phyloP scores from a whole-genome alignment of 257 asterid genomes.

The Jaltomata sinuosa region DNA sequence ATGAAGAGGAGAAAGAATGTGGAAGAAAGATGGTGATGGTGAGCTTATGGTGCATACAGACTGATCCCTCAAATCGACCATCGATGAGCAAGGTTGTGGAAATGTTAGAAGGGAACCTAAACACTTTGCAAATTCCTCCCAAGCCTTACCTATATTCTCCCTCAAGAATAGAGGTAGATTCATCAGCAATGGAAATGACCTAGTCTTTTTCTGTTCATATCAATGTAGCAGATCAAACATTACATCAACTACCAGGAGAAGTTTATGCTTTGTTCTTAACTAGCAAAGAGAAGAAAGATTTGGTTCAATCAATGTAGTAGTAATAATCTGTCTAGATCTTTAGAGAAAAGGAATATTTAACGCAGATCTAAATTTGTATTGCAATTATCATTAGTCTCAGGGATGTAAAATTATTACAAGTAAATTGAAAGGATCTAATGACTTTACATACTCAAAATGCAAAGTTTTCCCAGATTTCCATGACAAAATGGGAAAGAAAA shows the following conservation, averaged over 20 bases:
- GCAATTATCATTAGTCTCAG: too few species aligned
- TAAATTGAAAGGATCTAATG: background rate
- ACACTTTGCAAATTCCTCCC: constrained; percentile 23
- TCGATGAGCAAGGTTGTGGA: constrained; percentile 25
- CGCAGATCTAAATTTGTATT: too few species aligned
- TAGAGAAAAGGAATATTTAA: too few species aligned
- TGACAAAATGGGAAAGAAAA: background rate
- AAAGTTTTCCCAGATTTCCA: background rate
- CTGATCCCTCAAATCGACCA: constrained; percentile 19
- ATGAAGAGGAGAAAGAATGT: constrained; percentile 5
- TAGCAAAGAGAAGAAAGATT: too few species aligned
- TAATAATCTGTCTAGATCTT: too few species aligned
- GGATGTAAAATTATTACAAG: background rate
- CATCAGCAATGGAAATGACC: background rate
- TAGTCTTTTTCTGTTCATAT: background rate
- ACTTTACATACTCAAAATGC: background rate
- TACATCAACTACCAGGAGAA: too few species aligned
- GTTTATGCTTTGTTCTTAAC: too few species aligned
- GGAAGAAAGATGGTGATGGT: constrained; percentile 22
- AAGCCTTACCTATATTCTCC: constrained; percentile 13
- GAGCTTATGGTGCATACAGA: constrained; percentile 45
- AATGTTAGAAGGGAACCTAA: constrained; percentile 25
- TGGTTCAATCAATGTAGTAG: too few species aligned
- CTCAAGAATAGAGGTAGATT: background rate
- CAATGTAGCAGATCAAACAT: too few species aligned